These are phyloP conservation scores for Colletotrichum lindemuthianum DNA, from an alignment of 2,329 filamentous ascomycete genomes.

Conservation along the genomic window DNA sequence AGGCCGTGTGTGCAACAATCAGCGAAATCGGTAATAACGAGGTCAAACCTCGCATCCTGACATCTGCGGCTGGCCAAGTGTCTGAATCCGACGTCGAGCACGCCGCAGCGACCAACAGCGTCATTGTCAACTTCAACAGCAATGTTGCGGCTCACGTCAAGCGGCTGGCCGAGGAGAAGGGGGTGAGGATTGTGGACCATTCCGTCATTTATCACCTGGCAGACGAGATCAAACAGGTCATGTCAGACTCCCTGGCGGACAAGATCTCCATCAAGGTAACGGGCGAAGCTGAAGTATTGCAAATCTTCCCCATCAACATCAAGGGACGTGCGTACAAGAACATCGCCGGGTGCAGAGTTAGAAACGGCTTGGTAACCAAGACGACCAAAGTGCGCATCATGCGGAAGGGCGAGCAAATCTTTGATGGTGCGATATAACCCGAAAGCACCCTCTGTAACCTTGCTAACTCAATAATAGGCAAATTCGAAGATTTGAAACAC, in stretches of 20 bases:
- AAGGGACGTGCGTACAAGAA: constrained; percentile 75
- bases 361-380: constrained; percentile 78
- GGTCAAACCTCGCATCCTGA: constrained; percentile 79
- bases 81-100: constrained; percentile 90
- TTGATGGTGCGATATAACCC: constrained; percentile 75
- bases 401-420: constrained; percentile 75
- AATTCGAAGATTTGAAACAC: constrained; percentile 84
- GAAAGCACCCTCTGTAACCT: background rate
- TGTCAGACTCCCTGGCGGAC: constrained; percentile 77
- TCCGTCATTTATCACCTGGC: constrained; percentile 86
- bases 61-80: constrained; percentile 80
- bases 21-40: constrained; percentile 85
- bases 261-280: constrained; percentile 75
- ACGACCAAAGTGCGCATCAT: constrained; percentile 76
- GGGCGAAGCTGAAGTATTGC: constrained; percentile 87
- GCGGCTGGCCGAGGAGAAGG: constrained; percentile 73
- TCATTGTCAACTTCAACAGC: constrained; percentile 89
- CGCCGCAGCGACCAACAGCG: constrained; percentile 78
- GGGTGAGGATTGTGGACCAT: constrained; percentile 83
- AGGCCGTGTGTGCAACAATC: constrained; percentile 85
- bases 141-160: constrained; percentile 73
- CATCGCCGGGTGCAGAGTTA: constrained; percentile 88
- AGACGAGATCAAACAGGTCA: constrained; percentile 74
- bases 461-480: constrained; percentile 63
- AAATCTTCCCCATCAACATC: constrained; percentile 85